Evolutionary conservation across 2,329 filamentous ascomycete genomes (phyloP), one percentile per base, ranked within the genome.

Genomic region (Fusarium verrucosum): DNA sequence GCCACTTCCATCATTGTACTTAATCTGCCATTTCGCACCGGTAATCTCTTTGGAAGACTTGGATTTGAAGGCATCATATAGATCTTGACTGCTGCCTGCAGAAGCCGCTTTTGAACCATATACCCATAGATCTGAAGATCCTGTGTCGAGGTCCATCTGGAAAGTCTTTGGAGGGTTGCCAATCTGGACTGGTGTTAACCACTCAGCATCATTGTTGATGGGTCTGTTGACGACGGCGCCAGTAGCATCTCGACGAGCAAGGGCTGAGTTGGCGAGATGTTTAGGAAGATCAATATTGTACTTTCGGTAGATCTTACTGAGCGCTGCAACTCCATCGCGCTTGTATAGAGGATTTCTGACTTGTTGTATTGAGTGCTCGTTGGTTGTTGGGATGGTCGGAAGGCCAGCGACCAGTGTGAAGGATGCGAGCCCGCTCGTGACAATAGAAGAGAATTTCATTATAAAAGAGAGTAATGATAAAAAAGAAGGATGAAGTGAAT

Each of bases 121-220:
- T 2, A 83, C 81, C 81, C 81, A 82, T 17, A 82, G 71, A 47
- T 83, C 80, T 5, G 80, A 79, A 1, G 79, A 81, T 0, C 80
- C 81, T 0, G 81, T 82, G 44, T 82, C 80, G 37, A 82, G 77
- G 59, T 81, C 77, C 43, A 82, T 70, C 26, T 77, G 75, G 28
- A 82, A 71, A 1, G 75, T 79, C 63, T 79, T 77, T 10, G 78
- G 71, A 4, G 80, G 80, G 7, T 77, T 78, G 10, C 80, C 80
- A 20, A 81, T 78, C 32, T 76, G 70, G 8, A 81, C 77, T 5
- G 78, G 76, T 2, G 74, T 74, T 28, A 80, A 62, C 64, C 78
- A 81, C 64, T 79, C 78, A 26, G 66, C 54, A 38, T 80, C 77
- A 42, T 70, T 58, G 4, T 71, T 45, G 47, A 73, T 60, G 1